phyloP scores from a whole-genome alignment of 2,329 filamentous ascomycete species.

The Colletotrichum coccodes region DNA sequence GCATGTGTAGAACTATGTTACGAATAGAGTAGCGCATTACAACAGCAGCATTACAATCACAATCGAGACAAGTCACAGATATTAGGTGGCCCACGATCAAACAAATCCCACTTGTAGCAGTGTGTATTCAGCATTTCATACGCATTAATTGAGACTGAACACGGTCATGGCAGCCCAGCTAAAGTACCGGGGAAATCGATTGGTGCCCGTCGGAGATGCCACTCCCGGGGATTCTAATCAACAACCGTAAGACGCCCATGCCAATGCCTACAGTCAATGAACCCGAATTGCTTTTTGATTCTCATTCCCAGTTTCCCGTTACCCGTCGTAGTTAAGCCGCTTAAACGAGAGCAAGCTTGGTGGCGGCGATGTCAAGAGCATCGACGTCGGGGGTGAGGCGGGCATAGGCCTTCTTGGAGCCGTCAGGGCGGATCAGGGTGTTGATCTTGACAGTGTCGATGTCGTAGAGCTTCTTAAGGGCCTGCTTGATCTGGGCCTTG shows the following conservation, averaged over 20 bases:
- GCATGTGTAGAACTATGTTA: constrained; percentile 11
- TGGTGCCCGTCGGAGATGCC: constrained; percentile 22
- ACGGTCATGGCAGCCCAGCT: constrained; percentile 23
- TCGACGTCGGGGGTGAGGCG: constrained; percentile 96
- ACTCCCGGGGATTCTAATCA: constrained; percentile 26
- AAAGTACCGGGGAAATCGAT: constrained; percentile 28
- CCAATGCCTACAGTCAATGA: constrained; percentile 33
- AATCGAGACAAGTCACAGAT: too few relatives aligned
- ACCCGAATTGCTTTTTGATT: constrained; percentile 28
- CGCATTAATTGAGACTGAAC: constrained; percentile 9
- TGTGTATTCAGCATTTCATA: background rate
- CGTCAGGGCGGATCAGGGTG: constrained; percentile 97
- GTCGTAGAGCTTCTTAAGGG: constrained; percentile 99
- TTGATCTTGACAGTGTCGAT: constrained; percentile 99
- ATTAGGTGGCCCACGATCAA: background rate
- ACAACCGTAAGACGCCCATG: constrained; percentile 36
- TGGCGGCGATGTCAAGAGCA: constrained; percentile 98
- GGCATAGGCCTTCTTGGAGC: constrained; percentile 98
- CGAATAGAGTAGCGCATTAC: background rate
- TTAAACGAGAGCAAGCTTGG: constrained; percentile 99
- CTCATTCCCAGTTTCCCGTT: constrained; percentile 7
- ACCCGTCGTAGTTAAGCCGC: constrained; percentile 32
- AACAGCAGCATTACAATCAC: background rate
- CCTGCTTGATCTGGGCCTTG: constrained; percentile 99
- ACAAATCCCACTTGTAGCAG: background rate